Conservation (phyloP, 2,329 filamentous ascomycete species). For the Arachnopeziza araneosa region DNA sequence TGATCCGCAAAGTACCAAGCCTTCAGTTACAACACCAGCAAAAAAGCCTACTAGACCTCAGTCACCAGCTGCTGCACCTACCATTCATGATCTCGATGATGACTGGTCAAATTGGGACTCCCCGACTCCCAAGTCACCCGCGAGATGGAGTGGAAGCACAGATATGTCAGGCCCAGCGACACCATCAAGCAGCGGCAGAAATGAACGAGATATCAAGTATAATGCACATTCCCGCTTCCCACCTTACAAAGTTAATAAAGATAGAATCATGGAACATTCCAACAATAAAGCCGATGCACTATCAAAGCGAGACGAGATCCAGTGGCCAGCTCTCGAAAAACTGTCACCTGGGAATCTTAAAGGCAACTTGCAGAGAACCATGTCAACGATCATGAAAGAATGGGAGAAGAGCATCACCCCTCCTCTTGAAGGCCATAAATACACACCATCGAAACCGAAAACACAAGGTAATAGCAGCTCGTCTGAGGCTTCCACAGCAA, state of each 20-base stretch:
- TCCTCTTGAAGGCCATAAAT: constrained; percentile 28
- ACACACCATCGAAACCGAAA: constrained; percentile 4
- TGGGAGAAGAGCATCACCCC: constrained; percentile 77
- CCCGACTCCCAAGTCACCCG: constrained; percentile 46
- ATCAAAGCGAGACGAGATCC: constrained; percentile 32
- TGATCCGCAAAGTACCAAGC: background rate
- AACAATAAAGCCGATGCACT: constrained; percentile 15
- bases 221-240: constrained; percentile 3
- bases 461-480: constrained; percentile 29
- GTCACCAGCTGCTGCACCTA: constrained; percentile 21
- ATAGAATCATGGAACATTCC: constrained; percentile 19
- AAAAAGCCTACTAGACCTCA: constrained; percentile 22
- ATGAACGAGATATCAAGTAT: constrained; percentile 25
- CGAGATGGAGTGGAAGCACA: constrained; percentile 54
- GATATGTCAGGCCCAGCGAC: constrained; percentile 24
- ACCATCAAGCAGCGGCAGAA: constrained; percentile 18
- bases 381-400: constrained; percentile 82
- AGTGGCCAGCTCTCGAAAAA: constrained; percentile 39
- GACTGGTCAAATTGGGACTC: constrained; percentile 64
- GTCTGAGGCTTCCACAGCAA: background rate
- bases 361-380: constrained; percentile 70
- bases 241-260: constrained; percentile 13
- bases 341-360: constrained; percentile 67
- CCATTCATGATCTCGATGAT: constrained; percentile 40
- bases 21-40: constrained; percentile 5